Evolutionary conservation across 1,139 yeast genomes (phyloP), one percentile per base, ranked within the genome.

Genomic region (Debaryomyces sp.): DNA sequence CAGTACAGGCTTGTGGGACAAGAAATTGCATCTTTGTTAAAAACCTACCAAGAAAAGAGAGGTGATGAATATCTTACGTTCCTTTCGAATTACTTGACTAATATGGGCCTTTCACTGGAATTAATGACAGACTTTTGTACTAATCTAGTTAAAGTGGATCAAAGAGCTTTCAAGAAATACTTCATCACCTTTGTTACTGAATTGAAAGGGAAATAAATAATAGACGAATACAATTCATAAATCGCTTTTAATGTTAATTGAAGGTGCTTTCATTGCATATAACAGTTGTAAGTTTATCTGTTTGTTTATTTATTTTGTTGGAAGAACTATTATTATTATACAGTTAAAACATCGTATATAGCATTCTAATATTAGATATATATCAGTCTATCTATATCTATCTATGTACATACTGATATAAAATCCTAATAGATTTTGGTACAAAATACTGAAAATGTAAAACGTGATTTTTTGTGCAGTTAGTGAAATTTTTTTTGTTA

Each of bases 11-110:
- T 84, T 47, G 78, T 89, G 41, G 85, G 91, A 2, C 82, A 83
- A 52, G 99, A 94, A 59, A 73, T 90, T 9, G 84, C 96, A 0
- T 72, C 81, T 37, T 71, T 91, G 36, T 80, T 92, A 61, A 87
- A 84, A 57, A 76, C 86, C 4, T 75, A 89, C 54, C 86, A 80
- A 69, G 55, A 68, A 46, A 62, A 59, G 33, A 64, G 66, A 45
- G 66, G 67, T 32, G 75, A 67, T 50, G 71, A 75, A 17, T 78
- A 84, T 55, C 62, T 81, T 41, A 71, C 66, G 48, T 81, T 75
- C 53, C 67, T 87, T 55, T 80, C 77, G 27, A 74, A 71, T 37
- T 85, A 83, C 60, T 75, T 85, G 59, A 78, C 79, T 27, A 79
- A 75, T 45, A 81, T 84, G 68, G 89, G 89, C 39, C 74, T 86